These are phyloP conservation scores for Aureobasidium vineae DNA, from an alignment of 2,329 filamentous ascomycete species.

Conservation along the genomic window DNA sequence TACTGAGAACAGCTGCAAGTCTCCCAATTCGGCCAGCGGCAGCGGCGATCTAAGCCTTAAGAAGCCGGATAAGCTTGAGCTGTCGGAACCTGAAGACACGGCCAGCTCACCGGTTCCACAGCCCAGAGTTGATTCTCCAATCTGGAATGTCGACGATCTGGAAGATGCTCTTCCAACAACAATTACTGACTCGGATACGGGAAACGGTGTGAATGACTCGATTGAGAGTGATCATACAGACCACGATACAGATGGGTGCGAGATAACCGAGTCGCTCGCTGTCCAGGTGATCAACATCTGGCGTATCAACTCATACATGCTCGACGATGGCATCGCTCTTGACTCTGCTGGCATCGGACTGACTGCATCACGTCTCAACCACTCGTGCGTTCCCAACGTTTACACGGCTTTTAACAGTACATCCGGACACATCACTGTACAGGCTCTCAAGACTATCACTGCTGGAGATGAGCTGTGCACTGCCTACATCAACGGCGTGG, in stretches of 20 bases:
- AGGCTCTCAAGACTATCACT: constrained; percentile 34
- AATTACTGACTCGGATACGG: not conserved
- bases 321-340: constrained; percentile 16
- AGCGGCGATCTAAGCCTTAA: not conserved
- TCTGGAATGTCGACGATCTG: not conserved
- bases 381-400: constrained; percentile 29
- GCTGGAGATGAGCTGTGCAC: constrained; percentile 34
- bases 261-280: constrained; percentile 7
- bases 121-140: not conserved
- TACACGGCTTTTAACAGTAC: constrained; percentile 26
- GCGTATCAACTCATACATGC: constrained; percentile 12
- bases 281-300: constrained; percentile 17
- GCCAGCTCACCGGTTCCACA: not conserved
- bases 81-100: not conserved
- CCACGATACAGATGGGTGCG: not conserved
- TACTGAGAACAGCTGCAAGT: not conserved
- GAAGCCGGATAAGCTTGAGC: not conserved
- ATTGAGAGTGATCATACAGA: not conserved
- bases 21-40: not conserved
- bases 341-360: constrained; percentile 22
- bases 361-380: constrained; percentile 26
- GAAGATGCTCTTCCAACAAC: not conserved
- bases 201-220: not conserved
- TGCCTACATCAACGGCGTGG: constrained; percentile 29
- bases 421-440: constrained; percentile 29